Conservation (phyloP, 140 eudicot species). For the Cichorium intybus region DNA sequence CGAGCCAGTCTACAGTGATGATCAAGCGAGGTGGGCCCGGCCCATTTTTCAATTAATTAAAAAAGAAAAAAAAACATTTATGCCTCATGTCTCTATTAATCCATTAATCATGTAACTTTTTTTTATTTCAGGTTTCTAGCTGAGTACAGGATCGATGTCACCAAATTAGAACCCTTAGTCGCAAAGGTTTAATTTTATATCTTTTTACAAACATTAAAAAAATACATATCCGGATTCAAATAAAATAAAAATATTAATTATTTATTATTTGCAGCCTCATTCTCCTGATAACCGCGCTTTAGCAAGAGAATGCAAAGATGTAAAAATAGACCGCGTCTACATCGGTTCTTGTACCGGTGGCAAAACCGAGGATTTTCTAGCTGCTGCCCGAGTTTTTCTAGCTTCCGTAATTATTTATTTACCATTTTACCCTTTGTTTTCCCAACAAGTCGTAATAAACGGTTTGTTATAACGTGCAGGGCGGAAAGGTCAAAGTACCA, state of each 20-base stretch:
- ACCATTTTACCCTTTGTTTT: background rate
- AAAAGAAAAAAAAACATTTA: too few relatives aligned
- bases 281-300: constrained; percentile 98
- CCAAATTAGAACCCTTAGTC: constrained; percentile 93
- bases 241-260: background rate
- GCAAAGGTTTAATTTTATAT: constrained; percentile 65
- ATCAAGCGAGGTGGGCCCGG: constrained; percentile 67
- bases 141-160: constrained; percentile 86
- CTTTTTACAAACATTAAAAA: background rate
- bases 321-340: constrained; percentile 94
- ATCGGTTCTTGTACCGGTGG: constrained; percentile 99
- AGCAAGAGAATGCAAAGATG: constrained; percentile 98
- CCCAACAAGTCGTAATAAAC: background rate
- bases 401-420: constrained; percentile 71
- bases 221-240: constrained; percentile 5
- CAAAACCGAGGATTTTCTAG: constrained; percentile 92
- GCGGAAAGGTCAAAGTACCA: constrained; percentile 93
- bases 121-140: constrained; percentile 53
- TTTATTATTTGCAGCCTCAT: constrained; percentile 70
- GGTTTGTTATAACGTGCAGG: constrained; percentile 48
- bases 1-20: constrained; percentile 95
- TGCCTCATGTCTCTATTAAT: too few relatives aligned
- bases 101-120: background rate
- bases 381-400: constrained; percentile 87
- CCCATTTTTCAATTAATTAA: background rate